phyloP scores from a whole-genome alignment of 805 yeast species.

The Phaffomyces antillensis region DNA sequence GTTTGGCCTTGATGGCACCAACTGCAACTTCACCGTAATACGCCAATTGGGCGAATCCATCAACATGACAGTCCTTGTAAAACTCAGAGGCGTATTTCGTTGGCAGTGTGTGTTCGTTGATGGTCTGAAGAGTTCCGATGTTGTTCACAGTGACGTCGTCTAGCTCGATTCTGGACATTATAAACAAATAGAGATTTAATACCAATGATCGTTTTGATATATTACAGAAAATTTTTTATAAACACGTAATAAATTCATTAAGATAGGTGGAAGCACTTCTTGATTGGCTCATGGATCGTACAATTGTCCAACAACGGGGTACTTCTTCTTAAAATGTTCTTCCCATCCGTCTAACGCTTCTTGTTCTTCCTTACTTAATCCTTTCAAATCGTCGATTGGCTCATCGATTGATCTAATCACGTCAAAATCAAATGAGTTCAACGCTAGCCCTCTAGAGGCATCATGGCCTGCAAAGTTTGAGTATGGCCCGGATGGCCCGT shows the following conservation, averaged over 20 bases:
- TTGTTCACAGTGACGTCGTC: constrained; percentile 59
- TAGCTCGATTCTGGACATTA: constrained; percentile 30
- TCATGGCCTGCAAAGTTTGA: constrained; percentile 93
- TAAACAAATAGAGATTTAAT: constrained; percentile 1
- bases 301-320: constrained; percentile 71
- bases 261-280: too few relatives aligned
- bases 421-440: constrained; percentile 72
- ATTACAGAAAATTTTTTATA: too few relatives aligned
- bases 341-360: constrained; percentile 82
- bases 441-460: constrained; percentile 88
- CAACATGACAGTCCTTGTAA: constrained; percentile 41
- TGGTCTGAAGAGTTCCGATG: constrained; percentile 48
- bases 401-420: constrained; percentile 61
- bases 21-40: constrained; percentile 63
- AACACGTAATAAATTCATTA: background rate
- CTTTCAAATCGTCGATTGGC: constrained; percentile 69
- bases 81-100: constrained; percentile 43
- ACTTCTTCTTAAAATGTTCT: constrained; percentile 72
- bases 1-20: constrained; percentile 60
- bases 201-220: background rate
- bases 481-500: constrained; percentile 96
- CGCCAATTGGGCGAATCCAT: constrained; percentile 46
- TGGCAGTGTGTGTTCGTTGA: constrained; percentile 48
- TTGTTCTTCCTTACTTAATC: constrained; percentile 50
- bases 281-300: constrained; percentile 24